Evolutionary conservation across 1,284 basidiomycete species (phyloP).

Genomic region (Ceratobasidium sp.): DNA sequence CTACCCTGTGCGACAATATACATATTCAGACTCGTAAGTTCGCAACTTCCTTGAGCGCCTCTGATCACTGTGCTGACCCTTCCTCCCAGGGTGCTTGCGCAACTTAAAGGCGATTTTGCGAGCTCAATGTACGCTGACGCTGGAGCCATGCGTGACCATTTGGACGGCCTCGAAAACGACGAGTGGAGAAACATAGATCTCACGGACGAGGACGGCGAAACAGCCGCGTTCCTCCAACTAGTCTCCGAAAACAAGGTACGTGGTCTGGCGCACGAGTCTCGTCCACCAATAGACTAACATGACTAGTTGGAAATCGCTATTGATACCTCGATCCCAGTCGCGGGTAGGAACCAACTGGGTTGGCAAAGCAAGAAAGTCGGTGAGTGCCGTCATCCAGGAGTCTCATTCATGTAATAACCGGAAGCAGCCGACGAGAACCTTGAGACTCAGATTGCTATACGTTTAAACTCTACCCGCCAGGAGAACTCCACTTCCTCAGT

Average conservation of each 20-base stretch:
- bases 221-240: slow-evolving; percentile 75
- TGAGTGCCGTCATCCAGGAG: slow-evolving; percentile 53
- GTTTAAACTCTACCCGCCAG: slow-evolving; percentile 58
- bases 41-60: background rate
- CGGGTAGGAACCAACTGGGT: slow-evolving; percentile 68
- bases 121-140: slow-evolving; percentile 75
- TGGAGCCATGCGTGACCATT: slow-evolving; percentile 68
- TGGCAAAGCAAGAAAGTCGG: slow-evolving; percentile 90
- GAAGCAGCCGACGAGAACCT: slow-evolving; percentile 81
- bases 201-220: slow-evolving; percentile 69
- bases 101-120: slow-evolving; percentile 76
- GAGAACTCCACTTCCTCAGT: slow-evolving; percentile 52
- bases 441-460: slow-evolving; percentile 71
- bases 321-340: slow-evolving; percentile 70
- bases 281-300: background rate
- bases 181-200: slow-evolving; percentile 58
- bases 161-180: slow-evolving; percentile 59
- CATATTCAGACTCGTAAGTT: slow-evolving; percentile 50
- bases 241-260: slow-evolving; percentile 75
- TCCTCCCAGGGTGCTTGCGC: slow-evolving; percentile 53
- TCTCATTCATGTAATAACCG: background rate
- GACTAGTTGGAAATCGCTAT: slow-evolving; percentile 73
- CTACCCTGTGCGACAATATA: slow-evolving; percentile 40
- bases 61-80: slow-evolving; percentile 13
- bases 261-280: background rate